Percentiles rank a stretch among this genome's conserved stretches.
Evolutionary conservation across 2,329 filamentous ascomycete species (phyloP).

Genomic region (Penicillium polonicum): DNA sequence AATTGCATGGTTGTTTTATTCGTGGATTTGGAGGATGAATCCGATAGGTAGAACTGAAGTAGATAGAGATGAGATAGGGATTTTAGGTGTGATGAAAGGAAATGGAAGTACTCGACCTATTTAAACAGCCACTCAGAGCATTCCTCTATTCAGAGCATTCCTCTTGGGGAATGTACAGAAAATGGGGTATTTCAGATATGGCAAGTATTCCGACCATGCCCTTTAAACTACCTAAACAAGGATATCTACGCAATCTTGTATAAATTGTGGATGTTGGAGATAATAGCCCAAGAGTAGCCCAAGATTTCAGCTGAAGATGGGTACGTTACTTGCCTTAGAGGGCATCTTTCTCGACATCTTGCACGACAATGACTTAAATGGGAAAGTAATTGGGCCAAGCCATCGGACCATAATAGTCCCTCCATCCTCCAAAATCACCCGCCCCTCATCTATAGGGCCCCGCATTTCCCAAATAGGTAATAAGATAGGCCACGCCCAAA

Average conservation of each 20-base stretch:
- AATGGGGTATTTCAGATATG: too few relatives aligned
- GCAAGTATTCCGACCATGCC: too few relatives aligned
- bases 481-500: neutral
- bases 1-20: conserved; percentile 6
- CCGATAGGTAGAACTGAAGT: neutral
- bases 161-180: too few relatives aligned
- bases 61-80: too few relatives aligned
- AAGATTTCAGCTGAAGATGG: neutral
- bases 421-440: neutral
- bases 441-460: neutral
- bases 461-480: conserved; percentile 1
- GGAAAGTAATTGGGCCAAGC: neutral
- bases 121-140: too few relatives aligned
- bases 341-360: neutral
- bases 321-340: neutral
- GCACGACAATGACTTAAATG: neutral
- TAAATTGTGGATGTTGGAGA: neutral
- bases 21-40: neutral
- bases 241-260: too few relatives aligned
- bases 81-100: too few relatives aligned
- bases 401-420: too few relatives aligned
- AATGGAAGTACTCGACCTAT: too few relatives aligned
- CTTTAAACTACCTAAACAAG: too few relatives aligned
- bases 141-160: too few relatives aligned
- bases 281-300: neutral